These are phyloP conservation scores for Fomitopsis schrenkii DNA, from an alignment of 1,284 basidiomycete genomes.

Conservation along the genomic window DNA sequence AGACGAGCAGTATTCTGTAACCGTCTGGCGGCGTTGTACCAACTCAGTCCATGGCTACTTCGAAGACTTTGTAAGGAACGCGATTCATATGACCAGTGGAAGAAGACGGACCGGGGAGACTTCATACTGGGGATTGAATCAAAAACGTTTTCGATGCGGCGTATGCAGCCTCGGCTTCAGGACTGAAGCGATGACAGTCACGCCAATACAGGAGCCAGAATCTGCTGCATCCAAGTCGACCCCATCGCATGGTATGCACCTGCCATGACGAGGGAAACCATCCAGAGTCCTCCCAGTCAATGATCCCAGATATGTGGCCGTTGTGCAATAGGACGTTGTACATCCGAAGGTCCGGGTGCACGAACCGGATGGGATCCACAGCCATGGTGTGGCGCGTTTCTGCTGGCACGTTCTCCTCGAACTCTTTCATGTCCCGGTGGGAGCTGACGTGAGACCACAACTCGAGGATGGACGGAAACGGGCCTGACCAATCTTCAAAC, in stretches of 20 bases:
- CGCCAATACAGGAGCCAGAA: constrained; percentile 1
- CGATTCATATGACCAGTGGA: no score
- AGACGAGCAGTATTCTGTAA: no score
- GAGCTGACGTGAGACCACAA: constrained; percentile 7
- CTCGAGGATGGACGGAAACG: constrained; percentile 14
- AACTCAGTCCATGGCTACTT: no score
- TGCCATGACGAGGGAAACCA: constrained; percentile 18
- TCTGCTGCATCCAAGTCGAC: neutral
- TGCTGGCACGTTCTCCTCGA: neutral
- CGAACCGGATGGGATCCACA: constrained; percentile 16
- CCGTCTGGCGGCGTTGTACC: no score
- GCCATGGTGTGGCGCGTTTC: constrained; percentile 6
- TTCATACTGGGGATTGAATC: neutral
- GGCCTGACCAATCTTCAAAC: constrained; percentile 13
- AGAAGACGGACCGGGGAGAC: no score
- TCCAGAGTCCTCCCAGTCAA: constrained; percentile 26
- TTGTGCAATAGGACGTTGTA: constrained; percentile 20
- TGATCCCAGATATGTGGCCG: constrained; percentile 19
- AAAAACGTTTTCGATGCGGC: neutral
- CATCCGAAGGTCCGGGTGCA: constrained; percentile 20
- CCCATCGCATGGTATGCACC: constrained; percentile 5
- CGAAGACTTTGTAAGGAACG: no score
- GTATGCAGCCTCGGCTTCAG: neutral
- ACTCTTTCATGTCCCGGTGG: constrained; percentile 7
- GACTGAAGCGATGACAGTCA: neutral